A percentile compares a stretch with the other conserved stretches of the same genome.
Conservation (phyloP, 768 basidiomycete species). For the Suillus weaverae region DNA sequence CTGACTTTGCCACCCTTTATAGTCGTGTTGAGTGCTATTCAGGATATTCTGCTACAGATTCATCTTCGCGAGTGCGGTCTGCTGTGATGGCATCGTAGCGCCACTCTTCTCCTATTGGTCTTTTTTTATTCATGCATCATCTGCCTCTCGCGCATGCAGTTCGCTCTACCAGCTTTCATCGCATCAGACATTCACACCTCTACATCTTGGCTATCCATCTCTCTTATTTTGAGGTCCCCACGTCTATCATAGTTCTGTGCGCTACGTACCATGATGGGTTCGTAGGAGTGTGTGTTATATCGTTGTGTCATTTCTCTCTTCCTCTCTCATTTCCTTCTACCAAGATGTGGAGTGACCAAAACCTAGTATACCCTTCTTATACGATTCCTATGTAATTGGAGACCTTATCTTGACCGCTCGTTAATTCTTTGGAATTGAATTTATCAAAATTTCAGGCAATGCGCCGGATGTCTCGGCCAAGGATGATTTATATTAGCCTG, state of each 20-base stretch:
- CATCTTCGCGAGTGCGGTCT: slow-evolving; percentile 86
- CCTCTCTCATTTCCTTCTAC: background rate
- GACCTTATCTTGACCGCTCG: slow-evolving; percentile 14
- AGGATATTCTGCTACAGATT: slow-evolving; percentile 84
- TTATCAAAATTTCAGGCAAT: background rate
- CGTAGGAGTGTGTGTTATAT: slow-evolving; percentile 6
- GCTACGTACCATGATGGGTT: slow-evolving; percentile 7
- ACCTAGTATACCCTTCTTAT: slow-evolving; percentile 19
- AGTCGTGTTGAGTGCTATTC: slow-evolving; percentile 85
- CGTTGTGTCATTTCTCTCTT: slow-evolving; percentile 1
- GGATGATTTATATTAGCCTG: background rate
- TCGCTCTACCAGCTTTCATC: slow-evolving; percentile 17
- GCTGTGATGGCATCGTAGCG: slow-evolving; percentile 35
- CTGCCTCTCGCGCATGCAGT: slow-evolving; percentile 25
- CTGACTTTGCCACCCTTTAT: slow-evolving; percentile 6
- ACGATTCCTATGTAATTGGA: slow-evolving; percentile 23
- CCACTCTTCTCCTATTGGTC: slow-evolving; percentile 2
- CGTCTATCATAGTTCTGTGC: slow-evolving; percentile 8
- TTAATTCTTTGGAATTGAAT: slow-evolving; percentile 7
- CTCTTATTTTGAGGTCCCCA: slow-evolving; percentile 11
- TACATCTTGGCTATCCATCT: slow-evolving; percentile 23
- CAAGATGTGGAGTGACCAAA: slow-evolving; percentile 8
- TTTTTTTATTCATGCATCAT: slow-evolving; percentile 25
- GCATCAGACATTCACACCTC: slow-evolving; percentile 25
- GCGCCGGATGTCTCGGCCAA: background rate